Percentiles rank a stretch among this genome's conserved stretches.
phyloP scores from a whole-genome alignment of 2,329 filamentous ascomycete genomes.

The Diplocarpon rosae region DNA sequence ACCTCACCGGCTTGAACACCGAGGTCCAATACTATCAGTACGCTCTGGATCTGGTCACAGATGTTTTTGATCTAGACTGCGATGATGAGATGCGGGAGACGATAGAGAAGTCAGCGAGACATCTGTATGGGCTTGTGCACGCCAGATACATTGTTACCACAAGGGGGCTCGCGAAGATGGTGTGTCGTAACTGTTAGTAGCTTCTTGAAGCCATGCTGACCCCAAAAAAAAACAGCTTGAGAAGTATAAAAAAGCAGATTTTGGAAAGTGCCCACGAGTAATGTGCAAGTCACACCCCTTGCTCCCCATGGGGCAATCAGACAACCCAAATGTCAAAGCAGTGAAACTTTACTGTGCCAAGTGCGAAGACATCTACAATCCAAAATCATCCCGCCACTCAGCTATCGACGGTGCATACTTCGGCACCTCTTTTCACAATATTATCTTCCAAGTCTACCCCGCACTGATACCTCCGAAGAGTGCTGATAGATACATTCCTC shows the following conservation, averaged over 20 bases:
- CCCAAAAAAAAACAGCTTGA: slow-evolving; percentile 64
- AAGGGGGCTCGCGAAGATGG: slow-evolving; percentile 90
- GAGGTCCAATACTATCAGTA: slow-evolving; percentile 99
- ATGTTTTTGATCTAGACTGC: slow-evolving; percentile 97
- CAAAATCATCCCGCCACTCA: slow-evolving; percentile 91
- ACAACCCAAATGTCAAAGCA: slow-evolving; percentile 75
- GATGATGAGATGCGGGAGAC: slow-evolving; percentile 97
- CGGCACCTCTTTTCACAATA: slow-evolving; percentile 96
- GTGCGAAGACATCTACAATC: slow-evolving; percentile 98
- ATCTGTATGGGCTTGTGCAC: slow-evolving; percentile 92
- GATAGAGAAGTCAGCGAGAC: slow-evolving; percentile 92
- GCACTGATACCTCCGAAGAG: slow-evolving; percentile 80
- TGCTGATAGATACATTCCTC: slow-evolving; percentile 73
- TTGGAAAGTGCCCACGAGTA: slow-evolving; percentile 95
- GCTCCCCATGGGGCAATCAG: slow-evolving; percentile 87
- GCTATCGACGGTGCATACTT: slow-evolving; percentile 97
- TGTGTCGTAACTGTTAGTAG: slow-evolving; percentile 29
- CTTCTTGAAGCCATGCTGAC: slow-evolving; percentile 11
- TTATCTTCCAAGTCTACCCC: slow-evolving; percentile 97
- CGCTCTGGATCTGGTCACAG: slow-evolving; percentile 91
- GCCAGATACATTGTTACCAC: slow-evolving; percentile 96
- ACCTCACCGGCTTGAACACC: slow-evolving; percentile 90
- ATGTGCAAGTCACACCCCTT: slow-evolving; percentile 89
- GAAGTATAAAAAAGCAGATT: slow-evolving; percentile 97
- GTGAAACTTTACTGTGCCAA: slow-evolving; percentile 96